phyloP scores from a whole-genome alignment of 345 rosid genomes.

The Nephelium lappaceum region DNA sequence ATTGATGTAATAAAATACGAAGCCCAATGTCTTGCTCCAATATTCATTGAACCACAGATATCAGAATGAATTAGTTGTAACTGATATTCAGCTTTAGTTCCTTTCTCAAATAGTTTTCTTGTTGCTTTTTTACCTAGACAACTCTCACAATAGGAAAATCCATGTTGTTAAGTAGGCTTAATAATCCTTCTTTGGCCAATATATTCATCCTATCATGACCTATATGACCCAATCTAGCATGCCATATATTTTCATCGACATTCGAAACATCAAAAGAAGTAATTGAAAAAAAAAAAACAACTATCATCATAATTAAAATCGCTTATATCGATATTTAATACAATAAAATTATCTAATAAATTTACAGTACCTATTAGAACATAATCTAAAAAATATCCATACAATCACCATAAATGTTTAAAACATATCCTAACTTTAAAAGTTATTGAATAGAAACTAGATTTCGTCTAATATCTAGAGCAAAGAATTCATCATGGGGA shows the following conservation, averaged over 20 bases:
- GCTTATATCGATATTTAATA: neutral
- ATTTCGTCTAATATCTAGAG: too few relatives aligned
- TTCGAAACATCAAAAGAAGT: neutral
- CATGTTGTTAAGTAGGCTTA: neutral
- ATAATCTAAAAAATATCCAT: neutral
- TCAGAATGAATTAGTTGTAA: neutral
- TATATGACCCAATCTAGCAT: neutral
- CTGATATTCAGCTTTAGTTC: neutral
- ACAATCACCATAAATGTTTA: neutral
- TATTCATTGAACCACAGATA: too few relatives aligned
- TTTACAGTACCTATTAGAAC: neutral
- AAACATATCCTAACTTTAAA: neutral
- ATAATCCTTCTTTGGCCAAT: neutral
- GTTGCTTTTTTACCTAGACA: neutral
- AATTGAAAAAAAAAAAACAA: neutral
- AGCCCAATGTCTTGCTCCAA: too few relatives aligned
- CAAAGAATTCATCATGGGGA: too few relatives aligned
- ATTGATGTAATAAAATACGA: too few relatives aligned
- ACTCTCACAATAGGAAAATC: neutral
- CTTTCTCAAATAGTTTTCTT: slow-evolving; percentile 1
- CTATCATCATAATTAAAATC: neutral
- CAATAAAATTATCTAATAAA: neutral
- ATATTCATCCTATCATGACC: neutral
- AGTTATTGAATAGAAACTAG: too few relatives aligned
- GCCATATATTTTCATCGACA: neutral